Base-by-base conservation (phyloP, 2,329 filamentous ascomycete genomes). In the Aspergillus melleus region DNA sequence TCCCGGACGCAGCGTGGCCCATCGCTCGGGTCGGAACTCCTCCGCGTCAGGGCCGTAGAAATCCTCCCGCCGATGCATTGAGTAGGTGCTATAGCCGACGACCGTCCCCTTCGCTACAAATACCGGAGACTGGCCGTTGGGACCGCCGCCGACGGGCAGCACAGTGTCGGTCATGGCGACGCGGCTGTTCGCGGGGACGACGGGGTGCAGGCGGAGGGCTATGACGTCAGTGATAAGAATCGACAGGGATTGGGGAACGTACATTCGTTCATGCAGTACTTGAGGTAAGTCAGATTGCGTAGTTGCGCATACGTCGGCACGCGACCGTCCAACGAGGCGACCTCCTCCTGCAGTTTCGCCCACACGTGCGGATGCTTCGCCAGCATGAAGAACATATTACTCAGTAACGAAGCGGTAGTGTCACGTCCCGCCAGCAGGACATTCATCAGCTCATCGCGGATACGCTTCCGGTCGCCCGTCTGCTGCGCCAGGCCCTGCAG, bases 41-140 rank as follows among this genome's bases (percentile, higher is more conserved):
- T 79, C 67, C 5, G 77, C 77, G 55, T 83, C 80, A 3, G 66
- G 47, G 0, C 79, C 80, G 56, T 72, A 83, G 55, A 77, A 70
- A 51, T 82, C 79, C 19, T 70, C 68, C 11, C 88, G 84, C 1
- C 90, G 85, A 70, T 94, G 90, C 89, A 94, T 90, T 6, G 85
- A 75, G 54, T 90, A 83, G 0, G 89, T 81, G 49, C 81, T 86
- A 79, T 91, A 94, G 50, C 75, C 81, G 60, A 93, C 78, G 11
- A 83, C 76, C 0, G 85, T 85, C 67, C 87, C 85, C 71, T 90
- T 88, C 54, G 84, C 81, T 3, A 91, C 78, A 55, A 86, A 83
- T 1, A 93, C 69, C 0, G 89, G 89, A 36, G 82, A 77, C 2
- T 76, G 75, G 32, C 77, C 70, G 72, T 89, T 84, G 2, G 82